Conservation (phyloP, 1,284 basidiomycete species). For the Pseudozyma sp. region DNA sequence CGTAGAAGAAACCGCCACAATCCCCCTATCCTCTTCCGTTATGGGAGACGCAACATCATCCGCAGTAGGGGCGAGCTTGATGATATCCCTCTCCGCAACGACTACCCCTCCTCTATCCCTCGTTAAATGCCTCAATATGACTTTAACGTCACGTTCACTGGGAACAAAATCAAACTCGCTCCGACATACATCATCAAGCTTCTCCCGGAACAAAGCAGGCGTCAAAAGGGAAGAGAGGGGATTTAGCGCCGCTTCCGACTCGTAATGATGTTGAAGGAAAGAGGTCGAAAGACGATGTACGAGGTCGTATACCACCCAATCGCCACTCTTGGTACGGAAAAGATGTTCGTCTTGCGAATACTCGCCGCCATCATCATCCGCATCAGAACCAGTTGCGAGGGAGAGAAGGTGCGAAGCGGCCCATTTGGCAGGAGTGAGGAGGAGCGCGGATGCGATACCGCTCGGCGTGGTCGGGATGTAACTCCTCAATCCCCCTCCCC, state of each 20-base stretch:
- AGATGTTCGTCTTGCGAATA: slow-evolving; percentile 74
- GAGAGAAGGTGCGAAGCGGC: slow-evolving; percentile 77
- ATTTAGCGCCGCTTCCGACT: slow-evolving; percentile 25
- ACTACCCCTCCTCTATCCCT: slow-evolving; percentile 79
- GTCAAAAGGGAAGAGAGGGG: slow-evolving; percentile 41
- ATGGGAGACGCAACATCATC: slow-evolving; percentile 67
- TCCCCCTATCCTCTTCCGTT: slow-evolving; percentile 78
- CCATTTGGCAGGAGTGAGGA: slow-evolving; percentile 72
- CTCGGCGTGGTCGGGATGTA: slow-evolving; percentile 24
- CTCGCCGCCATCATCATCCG: slow-evolving; percentile 70
- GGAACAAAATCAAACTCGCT: slow-evolving; percentile 37
- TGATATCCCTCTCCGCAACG: slow-evolving; percentile 75
- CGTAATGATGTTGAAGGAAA: slow-evolving; percentile 23
- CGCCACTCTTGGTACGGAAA: slow-evolving; percentile 71
- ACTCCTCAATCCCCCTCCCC: not conserved
- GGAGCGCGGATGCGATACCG: slow-evolving; percentile 19
- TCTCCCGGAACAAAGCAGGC: slow-evolving; percentile 9
- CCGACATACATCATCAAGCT: slow-evolving; percentile 6
- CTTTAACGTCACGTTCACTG: slow-evolving; percentile 77
- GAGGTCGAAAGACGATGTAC: slow-evolving; percentile 71
- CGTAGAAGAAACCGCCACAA: slow-evolving; percentile 80
- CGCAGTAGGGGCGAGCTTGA: slow-evolving; percentile 41
- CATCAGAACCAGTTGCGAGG: slow-evolving; percentile 71
- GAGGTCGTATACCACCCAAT: slow-evolving; percentile 79
- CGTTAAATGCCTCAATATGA: slow-evolving; percentile 81